Percentiles rank a stretch among this genome's conserved stretches.
phyloP scores from a whole-genome alignment of 2,329 filamentous ascomycete genomes.

The Fusarium liriodendri region DNA sequence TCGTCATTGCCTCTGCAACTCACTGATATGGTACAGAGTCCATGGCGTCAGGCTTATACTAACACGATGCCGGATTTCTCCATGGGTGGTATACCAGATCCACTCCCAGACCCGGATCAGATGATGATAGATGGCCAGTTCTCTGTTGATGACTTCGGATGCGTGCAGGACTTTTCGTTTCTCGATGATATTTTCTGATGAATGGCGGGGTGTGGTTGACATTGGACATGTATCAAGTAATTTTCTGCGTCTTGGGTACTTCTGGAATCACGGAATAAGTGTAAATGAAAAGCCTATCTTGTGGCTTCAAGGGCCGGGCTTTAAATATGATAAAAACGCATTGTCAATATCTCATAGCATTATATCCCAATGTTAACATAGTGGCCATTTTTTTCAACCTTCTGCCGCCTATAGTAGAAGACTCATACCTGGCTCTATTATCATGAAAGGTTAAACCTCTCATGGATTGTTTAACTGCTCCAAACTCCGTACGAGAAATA shows the following conservation, averaged over 20 bases:
- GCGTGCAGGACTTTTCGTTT: not conserved
- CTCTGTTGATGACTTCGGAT: not conserved
- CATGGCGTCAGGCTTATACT: not conserved
- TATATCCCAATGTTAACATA: too few species aligned
- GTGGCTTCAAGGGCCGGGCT: too few species aligned
- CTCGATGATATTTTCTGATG: not conserved
- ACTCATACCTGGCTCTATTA: too few species aligned
- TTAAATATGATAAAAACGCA: too few species aligned
- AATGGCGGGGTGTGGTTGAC: not conserved
- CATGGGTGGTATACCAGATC: not conserved
- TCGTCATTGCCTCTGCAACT: not conserved
- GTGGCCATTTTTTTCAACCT: too few species aligned
- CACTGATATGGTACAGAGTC: not conserved
- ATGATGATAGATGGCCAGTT: slow-evolving; percentile 6
- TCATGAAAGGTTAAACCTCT: too few species aligned
- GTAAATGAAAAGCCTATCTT: not conserved
- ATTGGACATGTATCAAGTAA: not conserved
- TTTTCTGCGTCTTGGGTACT: not conserved
- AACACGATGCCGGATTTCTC: not conserved
- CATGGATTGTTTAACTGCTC: too few species aligned
- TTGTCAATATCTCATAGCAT: too few species aligned
- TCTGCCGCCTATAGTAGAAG: too few species aligned
- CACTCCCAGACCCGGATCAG: not conserved
- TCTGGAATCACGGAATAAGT: not conserved
- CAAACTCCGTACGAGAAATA: too few species aligned